These are phyloP conservation scores for Penicillium sp. DNA, from an alignment of 2,329 filamentous ascomycete genomes.

Conservation along the genomic window DNA sequence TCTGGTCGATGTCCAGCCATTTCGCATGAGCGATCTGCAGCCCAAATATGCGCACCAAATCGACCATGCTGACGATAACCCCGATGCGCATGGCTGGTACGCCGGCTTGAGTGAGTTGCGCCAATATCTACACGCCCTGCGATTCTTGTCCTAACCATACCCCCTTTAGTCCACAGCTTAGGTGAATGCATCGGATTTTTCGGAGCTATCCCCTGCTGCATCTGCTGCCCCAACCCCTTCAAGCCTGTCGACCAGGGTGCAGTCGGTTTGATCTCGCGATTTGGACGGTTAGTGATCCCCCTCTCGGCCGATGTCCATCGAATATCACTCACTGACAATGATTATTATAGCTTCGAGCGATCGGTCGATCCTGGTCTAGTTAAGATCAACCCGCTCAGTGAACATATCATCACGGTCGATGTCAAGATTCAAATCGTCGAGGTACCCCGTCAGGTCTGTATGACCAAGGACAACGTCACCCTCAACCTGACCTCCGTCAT, in stretches of 20 bases:
- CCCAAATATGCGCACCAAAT: constrained; percentile 72
- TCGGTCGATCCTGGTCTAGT: constrained; percentile 95
- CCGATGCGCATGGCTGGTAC: constrained; percentile 81
- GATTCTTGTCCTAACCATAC: constrained; percentile 1
- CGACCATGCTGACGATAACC: constrained; percentile 62
- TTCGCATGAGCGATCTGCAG: constrained; percentile 79
- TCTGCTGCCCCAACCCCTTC: constrained; percentile 93
- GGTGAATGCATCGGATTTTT: constrained; percentile 73
- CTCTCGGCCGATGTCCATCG: too few relatives aligned
- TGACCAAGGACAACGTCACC: constrained; percentile 99
- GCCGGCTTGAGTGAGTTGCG: constrained; percentile 70
- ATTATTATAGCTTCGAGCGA: constrained; percentile 67
- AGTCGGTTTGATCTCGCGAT: constrained; percentile 92
- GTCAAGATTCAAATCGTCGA: constrained; percentile 99
- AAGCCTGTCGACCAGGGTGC: constrained; percentile 90
- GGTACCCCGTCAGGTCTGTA: constrained; percentile 94
- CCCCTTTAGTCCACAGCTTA: constrained; percentile 63
- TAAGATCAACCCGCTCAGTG: constrained; percentile 94
- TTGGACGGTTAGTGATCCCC: constrained; percentile 58
- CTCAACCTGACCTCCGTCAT: constrained; percentile 93
- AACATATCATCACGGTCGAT: constrained; percentile 86
- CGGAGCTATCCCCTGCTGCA: constrained; percentile 87
- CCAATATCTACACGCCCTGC: not conserved
- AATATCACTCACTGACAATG: constrained; percentile 3
- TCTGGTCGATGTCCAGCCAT: constrained; percentile 73